Conservation (phyloP, 23 red algal species). For the Agarophyton chilense region DNA sequence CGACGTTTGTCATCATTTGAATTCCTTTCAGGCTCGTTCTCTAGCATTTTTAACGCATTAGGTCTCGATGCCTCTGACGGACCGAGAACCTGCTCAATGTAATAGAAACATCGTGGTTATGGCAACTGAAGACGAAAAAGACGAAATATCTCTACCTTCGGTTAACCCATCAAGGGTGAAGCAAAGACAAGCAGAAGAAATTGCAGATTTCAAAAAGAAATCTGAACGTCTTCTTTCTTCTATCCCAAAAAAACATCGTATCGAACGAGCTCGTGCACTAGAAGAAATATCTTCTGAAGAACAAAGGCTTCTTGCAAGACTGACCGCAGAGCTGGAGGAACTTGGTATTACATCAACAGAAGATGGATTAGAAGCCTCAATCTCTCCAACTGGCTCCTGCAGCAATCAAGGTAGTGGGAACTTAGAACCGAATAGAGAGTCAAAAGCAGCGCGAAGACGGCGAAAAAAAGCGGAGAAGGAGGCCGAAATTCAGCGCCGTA, state of each 20-base stretch:
- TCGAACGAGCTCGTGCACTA: slow-evolving; percentile 20
- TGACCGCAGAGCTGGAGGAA: slow-evolving; percentile 26
- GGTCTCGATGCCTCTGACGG: no score
- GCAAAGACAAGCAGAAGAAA: slow-evolving; percentile 41
- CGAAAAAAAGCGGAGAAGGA: slow-evolving; percentile 63
- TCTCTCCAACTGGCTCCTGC: neutral
- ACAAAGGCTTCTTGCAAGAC: slow-evolving; percentile 3
- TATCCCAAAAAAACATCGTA: slow-evolving; percentile 60
- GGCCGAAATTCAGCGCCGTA: slow-evolving; percentile 39
- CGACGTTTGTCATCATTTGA: no score
- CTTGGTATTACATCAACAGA: neutral
- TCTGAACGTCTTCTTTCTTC: slow-evolving; percentile 31
- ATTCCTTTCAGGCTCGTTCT: no score
- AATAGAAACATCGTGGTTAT: neutral
- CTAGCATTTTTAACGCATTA: no score
- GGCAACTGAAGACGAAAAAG: neutral
- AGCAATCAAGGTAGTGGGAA: neutral
- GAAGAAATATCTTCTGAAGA: slow-evolving; percentile 50
- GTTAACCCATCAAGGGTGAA: neutral
- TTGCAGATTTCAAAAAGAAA: slow-evolving; percentile 44
- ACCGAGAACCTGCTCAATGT: neutral
- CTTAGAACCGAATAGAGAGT: slow-evolving; percentile 28
- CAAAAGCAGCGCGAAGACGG: slow-evolving; percentile 61
- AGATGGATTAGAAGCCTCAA: neutral
- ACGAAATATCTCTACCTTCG: neutral